Base-by-base conservation (phyloP, 805 yeast species). In the Candida rishiriensis region DNA sequence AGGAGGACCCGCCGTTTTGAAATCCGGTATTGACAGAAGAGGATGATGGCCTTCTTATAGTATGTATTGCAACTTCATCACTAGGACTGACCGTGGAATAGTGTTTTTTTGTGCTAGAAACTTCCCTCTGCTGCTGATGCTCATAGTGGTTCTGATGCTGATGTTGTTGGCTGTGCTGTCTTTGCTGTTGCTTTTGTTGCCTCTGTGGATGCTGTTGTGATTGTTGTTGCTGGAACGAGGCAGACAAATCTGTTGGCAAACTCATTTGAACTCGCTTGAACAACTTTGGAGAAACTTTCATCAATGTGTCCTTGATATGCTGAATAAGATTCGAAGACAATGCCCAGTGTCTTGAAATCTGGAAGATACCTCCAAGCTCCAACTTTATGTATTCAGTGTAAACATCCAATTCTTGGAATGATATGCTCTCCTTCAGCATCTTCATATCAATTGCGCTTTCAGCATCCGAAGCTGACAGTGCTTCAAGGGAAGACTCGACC, bases 281-380 rank as follows among this genome's bases (percentile, higher is more conserved):
- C 18, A 76, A 52, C 2, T 65, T 56, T 1, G 79, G 79, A 2
- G 74, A 50, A 2, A 75, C 69, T 34, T 65, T 70, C 11, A 57
- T 51, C 16, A 74, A 49, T 0, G 76, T 71, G 13, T 75, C 80
- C 49, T 70, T 64, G 30, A 76, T 67, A 49, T 76, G 78, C 31
- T 60, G 66, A 8, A 71, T 69, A 40, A 76, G 57, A 49, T 73
- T 75, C 5, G 72, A 67, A 11, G 80, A 72, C 26, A 76, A 53
- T 26, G 69, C 66, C 78, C 79, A 76, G 50, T 75, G 79, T n/a
- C 65, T 52, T 3, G 79, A 72, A 15, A 76, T 73, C 41, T 75
- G 73, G 41, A 65, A 68, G 12, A 74, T 71, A 7, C 79, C 77
- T 12, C 73, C 71, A 13, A 76, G 57, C 39, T 76, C 76, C 21